Evolutionary conservation across 345 rosid species (phyloP).

Genomic region (Citrus glauca): DNA sequence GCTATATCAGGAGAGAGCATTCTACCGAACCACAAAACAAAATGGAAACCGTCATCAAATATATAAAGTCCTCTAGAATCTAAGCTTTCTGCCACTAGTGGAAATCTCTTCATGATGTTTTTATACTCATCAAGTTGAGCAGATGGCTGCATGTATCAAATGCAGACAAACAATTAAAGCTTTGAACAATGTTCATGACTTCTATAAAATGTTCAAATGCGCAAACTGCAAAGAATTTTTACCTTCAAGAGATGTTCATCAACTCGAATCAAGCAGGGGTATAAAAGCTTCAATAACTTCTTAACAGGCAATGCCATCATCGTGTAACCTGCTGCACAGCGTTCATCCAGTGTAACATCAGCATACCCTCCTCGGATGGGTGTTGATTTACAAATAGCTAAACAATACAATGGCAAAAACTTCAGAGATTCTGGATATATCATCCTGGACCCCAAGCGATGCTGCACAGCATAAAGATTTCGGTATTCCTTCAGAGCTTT

Average conservation of each 20-base stretch:
- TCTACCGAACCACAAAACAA: conserved; percentile 90
- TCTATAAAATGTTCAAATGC: background rate
- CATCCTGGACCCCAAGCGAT: conserved; percentile 91
- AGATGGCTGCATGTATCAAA: conserved; percentile 60
- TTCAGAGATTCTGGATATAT: conserved; percentile 91
- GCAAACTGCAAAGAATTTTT: background rate
- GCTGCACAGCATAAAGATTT: conserved; percentile 87
- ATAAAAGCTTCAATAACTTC: conserved; percentile 76
- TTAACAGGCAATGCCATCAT: conserved; percentile 94
- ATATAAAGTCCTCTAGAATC: conserved; percentile 93
- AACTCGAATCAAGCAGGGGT: conserved; percentile 79
- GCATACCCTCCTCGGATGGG: conserved; percentile 89
- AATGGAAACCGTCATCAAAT: conserved; percentile 82
- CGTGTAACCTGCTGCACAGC: conserved; percentile 92
- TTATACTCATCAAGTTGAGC: conserved; percentile 37
- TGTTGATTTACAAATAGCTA: conserved; percentile 79
- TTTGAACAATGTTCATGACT: background rate
- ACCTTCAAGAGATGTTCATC: conserved; percentile 88
- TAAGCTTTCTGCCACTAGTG: conserved; percentile 77
- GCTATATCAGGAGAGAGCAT: conserved; percentile 90
- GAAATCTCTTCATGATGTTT: conserved; percentile 45
- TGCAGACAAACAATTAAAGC: conserved; percentile 9
- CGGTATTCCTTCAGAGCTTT: conserved; percentile 92
- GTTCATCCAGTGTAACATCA: conserved; percentile 86
- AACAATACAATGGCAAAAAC: conserved; percentile 75